phyloP scores from a whole-genome alignment of 1,284 basidiomycete genomes.

The Sanghuangporus weigelae region DNA sequence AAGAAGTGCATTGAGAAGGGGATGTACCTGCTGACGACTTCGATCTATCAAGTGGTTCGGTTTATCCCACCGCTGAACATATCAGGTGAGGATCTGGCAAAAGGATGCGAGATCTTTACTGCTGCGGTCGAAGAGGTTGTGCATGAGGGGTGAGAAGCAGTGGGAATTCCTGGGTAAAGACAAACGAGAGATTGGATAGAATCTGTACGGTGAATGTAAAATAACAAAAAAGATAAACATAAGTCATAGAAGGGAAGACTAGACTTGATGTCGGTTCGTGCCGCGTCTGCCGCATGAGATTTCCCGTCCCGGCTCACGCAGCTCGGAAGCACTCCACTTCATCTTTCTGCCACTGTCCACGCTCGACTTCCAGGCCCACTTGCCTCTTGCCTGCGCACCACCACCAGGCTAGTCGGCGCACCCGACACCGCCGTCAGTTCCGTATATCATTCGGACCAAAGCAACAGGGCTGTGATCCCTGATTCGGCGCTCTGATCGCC shows the following conservation, averaged over 20 bases:
- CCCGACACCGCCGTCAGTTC: not conserved
- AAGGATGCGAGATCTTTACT: conserved; percentile 55
- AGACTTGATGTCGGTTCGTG: not conserved
- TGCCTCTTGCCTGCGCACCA: not conserved
- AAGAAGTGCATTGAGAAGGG: conserved; percentile 81
- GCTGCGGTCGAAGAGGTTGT: conserved; percentile 62
- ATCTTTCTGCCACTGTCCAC: not conserved
- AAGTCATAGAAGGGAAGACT: too few species aligned
- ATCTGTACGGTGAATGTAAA: not conserved
- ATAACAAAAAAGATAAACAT: too few species aligned
- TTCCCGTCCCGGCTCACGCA: not conserved
- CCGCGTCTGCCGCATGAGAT: not conserved
- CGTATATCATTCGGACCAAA: not conserved
- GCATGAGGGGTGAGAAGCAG: conserved; percentile 35
- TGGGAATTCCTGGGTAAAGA: not conserved
- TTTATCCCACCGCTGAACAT: conserved; percentile 76
- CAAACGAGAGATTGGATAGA: not conserved
- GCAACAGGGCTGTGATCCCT: not conserved
- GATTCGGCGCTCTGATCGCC: not conserved
- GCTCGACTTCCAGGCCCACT: not conserved
- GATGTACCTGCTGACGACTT: conserved; percentile 76
- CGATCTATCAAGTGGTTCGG: conserved; percentile 72
- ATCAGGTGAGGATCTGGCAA: conserved; percentile 53
- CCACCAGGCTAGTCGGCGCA: not conserved
- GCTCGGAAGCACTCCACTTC: not conserved